phyloP scores from a whole-genome alignment of 1,284 basidiomycete species.

The Hemileia vastatrix region DNA sequence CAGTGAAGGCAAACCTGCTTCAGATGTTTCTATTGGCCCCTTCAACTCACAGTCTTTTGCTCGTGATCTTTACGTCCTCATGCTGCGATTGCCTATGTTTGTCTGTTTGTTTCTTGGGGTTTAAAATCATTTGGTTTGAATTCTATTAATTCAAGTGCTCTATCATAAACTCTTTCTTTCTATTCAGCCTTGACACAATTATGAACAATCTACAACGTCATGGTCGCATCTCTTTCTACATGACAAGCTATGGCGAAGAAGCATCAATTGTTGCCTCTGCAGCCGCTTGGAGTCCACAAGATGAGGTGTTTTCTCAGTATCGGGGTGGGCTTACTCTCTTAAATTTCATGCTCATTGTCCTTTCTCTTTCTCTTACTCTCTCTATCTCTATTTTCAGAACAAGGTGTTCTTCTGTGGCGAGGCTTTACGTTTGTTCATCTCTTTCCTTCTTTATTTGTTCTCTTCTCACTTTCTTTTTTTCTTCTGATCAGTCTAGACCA shows the following conservation, averaged over 20 bases:
- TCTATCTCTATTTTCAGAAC: constrained; percentile 70
- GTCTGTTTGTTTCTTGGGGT: not conserved
- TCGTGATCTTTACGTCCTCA: constrained; percentile 1
- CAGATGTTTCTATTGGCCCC: too few species aligned
- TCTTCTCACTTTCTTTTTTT: constrained; percentile 27
- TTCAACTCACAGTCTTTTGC: constrained; percentile 2
- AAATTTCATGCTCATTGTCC: constrained; percentile 2
- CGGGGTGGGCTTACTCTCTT: constrained; percentile 47
- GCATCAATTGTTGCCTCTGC: constrained; percentile 82
- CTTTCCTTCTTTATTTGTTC: not conserved
- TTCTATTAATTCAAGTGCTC: not conserved
- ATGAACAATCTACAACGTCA: constrained; percentile 86
- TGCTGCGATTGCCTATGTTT: constrained; percentile 16
- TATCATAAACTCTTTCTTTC: constrained; percentile 41
- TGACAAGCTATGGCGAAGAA: constrained; percentile 68
- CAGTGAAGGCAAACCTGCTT: too few species aligned
- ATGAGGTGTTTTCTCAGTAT: constrained; percentile 54
- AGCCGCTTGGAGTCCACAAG: constrained; percentile 67
- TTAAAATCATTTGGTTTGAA: not conserved
- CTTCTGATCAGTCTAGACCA: constrained; percentile 49
- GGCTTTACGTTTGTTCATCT: constrained; percentile 52
- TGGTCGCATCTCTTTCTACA: constrained; percentile 88
- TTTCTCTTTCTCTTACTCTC: constrained; percentile 27
- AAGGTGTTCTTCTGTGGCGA: constrained; percentile 79
- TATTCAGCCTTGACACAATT: constrained; percentile 76